Evolutionary conservation across 176 grass and related monocot species (phyloP).

Genomic region (Avena atlantica): DNA sequence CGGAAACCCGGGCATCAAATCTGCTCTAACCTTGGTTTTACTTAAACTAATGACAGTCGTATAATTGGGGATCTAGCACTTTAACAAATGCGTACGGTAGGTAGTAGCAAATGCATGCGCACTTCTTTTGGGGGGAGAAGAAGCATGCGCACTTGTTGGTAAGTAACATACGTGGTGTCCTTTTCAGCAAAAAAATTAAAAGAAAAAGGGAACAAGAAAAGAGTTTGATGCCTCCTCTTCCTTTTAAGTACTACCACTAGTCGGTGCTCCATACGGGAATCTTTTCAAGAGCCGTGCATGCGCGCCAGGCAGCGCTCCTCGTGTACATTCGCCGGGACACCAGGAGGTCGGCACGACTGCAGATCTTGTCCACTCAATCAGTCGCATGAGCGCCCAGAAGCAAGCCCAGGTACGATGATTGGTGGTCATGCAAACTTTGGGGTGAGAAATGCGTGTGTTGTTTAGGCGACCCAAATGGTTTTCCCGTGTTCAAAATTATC

Average conservation of each 20-base stretch:
- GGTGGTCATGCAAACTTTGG: too few species aligned
- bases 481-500: too few species aligned
- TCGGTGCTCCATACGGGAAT: background rate
- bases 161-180: too few species aligned
- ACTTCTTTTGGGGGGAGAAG: too few species aligned
- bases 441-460: too few species aligned
- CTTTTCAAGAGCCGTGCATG: background rate
- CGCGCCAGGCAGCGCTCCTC: too few species aligned
- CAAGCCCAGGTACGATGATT: too few species aligned
- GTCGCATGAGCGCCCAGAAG: too few species aligned
- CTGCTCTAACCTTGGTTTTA: background rate
- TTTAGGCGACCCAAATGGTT: too few species aligned
- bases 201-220: too few species aligned
- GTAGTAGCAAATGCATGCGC: background rate
- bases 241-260: background rate
- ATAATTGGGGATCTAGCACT: background rate
- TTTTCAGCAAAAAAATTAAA: too few species aligned
- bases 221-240: too few species aligned
- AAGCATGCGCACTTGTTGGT: background rate
- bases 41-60: background rate
- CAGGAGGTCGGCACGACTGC: background rate
- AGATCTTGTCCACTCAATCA: background rate
- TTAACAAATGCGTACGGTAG: background rate
- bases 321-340: background rate
- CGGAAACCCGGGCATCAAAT: slow-evolving; percentile 11